Base-by-base conservation (phyloP, 108 stramenopile species). In the Nannochloropsis gaditana region DNA sequence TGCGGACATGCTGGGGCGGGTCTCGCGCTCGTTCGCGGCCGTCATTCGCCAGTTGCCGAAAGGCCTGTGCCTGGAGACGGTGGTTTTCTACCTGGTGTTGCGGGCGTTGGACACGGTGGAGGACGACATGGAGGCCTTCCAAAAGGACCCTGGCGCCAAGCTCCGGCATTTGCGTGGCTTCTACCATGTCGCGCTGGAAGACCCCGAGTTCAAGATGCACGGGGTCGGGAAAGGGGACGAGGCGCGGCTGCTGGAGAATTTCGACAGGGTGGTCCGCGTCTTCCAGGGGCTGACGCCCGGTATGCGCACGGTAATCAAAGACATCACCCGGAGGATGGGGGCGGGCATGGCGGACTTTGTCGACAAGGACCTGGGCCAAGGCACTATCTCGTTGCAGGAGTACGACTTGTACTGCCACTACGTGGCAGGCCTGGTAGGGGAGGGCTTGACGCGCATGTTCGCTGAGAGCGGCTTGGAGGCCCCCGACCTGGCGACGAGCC, bases 361-460 rank as follows among this genome's bases (percentile, higher is more conserved):
- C 5, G 93, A 87, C 80, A 97, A 96, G 85, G 99, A 99, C 89
- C 88, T 99, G 42, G 97, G 96, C 43, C 96, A 99, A 89, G 99
- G 99, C 21, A 99, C 99, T 0, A 85, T 83, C 41, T 94, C 96
- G 85, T 79, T 95, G 9, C 83, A 84, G 15, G 93, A 97, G 81
- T 99, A 99, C 91, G 94, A 98, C 89, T 90, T 94, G 21, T 99
- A 99, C 89, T 99, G 99, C 87, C 99, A 99, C 89, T 97, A 94
- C 84, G 97, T 98, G 9, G 97, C 99, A 11, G 99, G 99, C 43
- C 92, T 98, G 41, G 99, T 99, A 5, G 91, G 99, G 95, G 97
- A 99, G 88, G 99, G 99, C 43, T 92, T 98, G 21, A 95, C 95
- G 82, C 94, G 97, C 83, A 92, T 99, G 82, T 99, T 99, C 87